Evolutionary conservation across 2,329 filamentous ascomycete species (phyloP), one percentile per base, ranked within the genome.

Genomic region (Dactylonectria estremocensis): DNA sequence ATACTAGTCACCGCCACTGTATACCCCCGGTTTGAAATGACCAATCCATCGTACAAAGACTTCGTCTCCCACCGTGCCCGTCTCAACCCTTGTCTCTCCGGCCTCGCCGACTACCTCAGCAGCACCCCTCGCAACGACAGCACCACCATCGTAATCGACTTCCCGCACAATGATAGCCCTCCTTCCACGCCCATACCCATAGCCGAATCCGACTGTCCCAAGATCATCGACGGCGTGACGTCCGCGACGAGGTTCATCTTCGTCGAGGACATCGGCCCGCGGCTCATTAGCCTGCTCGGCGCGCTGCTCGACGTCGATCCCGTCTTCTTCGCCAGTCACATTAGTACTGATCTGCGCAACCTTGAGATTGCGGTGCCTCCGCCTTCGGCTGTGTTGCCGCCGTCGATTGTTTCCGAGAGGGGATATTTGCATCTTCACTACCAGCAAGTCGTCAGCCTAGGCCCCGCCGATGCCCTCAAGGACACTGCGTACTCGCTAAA

Each of bases 381-480:
- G n/a, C 72, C 70, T 13, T 69, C 66, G n/a, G 54, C 71, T 7
- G 64, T 63, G 5, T 40, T 70, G 3, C 56, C 66, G 48, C 72
- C 72, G 20, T 69, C 70, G 5, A 49, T 61, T 13, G 63, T 67
- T 18, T 52, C 67, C 22, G 18, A 66, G 16, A 61, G 48, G 31
- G 65, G 67, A n/a, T 50, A 66, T 37, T 45, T 74, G 4, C 66
- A 74, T 46, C 50, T 72, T 31, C 70, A 72, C 24, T 74, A 70
- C 22, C 69, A 73, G 53, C 66, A 67, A 16, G 60, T 71, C 6
- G 18, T 73, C 6, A 64, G 70, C 20, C 40, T 73, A 31, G 69
- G 69, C 22, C 46, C 37, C 40, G 55, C 37, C 6, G 48, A 65
- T 40, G 3, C 8, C 3, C 64, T 69, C 24, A n/a, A 6, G 11